Base-by-base conservation (phyloP, 768 basidiomycete species). In the Dendrothele bispora region DNA sequence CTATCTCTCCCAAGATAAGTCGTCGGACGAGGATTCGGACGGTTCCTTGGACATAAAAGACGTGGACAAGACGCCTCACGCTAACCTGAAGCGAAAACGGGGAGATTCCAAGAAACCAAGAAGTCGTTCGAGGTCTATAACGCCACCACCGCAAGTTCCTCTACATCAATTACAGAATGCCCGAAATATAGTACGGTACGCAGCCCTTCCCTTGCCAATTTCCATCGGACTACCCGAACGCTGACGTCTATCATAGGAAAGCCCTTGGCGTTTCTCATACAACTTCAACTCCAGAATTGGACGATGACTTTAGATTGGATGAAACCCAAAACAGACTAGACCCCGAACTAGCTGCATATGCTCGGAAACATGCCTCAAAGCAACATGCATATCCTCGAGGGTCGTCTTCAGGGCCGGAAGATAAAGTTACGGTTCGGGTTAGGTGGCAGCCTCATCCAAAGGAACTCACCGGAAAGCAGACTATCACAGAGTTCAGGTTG, bases 111-210 rank as follows among this genome's bases (percentile, higher is more conserved):
- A 75, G n/a, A 73, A 72, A 30, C 56, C 67, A 32, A 75, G 82
- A 37, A 83, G 80, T 60, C 82, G 82, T 30, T 89, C 86, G 25
- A 68, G 73, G 20, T 91, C 88, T 3, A 77, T 91, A 30, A 91
- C 88, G 0, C 88, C 89, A 2, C 88, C 88, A 4, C 89, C 88
- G 0, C 71, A 70, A 28, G 62, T 90, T 12, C 68, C 84, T 2
- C 58, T 64, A 8, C 68, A 79, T 25, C 75, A 82, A 46, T 67
- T 84, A 1, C 73, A 79, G 55, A 72, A 73, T 46, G 83, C 86
- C 12, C 77, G 75, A 32, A 69, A 77, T 28, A 63, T 87, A 15
- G 78, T 89, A 40, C 74, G 82, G 89, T 89, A 57, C 45, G 70
- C 52, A 21, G 35, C 10, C 28, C 8, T 17, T 41, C 38, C 21